phyloP scores from a whole-genome alignment of 73 alveolate genomes.

The Uronychia binucleata region DNA sequence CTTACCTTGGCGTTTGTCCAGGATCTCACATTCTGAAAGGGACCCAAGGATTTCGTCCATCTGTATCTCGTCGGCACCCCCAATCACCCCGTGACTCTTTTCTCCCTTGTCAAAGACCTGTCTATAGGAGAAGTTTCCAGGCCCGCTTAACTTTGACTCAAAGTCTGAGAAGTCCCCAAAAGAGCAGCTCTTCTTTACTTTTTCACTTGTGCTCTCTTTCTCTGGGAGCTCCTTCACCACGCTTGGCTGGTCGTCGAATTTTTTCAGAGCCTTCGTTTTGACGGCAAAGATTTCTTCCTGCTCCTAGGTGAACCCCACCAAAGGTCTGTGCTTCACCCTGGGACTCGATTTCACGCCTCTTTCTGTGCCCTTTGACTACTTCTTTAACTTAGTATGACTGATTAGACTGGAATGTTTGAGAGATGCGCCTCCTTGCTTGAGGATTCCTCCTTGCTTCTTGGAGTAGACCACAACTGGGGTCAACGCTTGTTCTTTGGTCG shows the following conservation, averaged over 20 bases:
- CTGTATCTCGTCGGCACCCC: neutral
- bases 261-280: neutral
- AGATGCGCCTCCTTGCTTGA: too few relatives aligned
- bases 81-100: neutral
- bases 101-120: neutral
- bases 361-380: too few relatives aligned
- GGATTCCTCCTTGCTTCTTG: too few relatives aligned
- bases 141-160: neutral
- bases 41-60: constrained; percentile 2
- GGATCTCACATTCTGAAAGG: neutral
- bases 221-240: neutral
- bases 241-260: neutral
- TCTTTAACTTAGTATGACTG: too few relatives aligned
- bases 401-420: too few relatives aligned
- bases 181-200: neutral
- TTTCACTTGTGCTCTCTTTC: neutral
- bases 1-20: neutral
- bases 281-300: neutral
- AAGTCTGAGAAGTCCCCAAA: constrained; percentile 4
- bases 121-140: neutral
- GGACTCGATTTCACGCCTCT: neutral
- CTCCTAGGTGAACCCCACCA: neutral
- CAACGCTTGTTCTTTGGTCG: too few relatives aligned
- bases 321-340: too few relatives aligned
- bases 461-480: too few relatives aligned